Base-by-base conservation (phyloP, 306 rosid genomes). In the Castanopsis chinensis region DNA sequence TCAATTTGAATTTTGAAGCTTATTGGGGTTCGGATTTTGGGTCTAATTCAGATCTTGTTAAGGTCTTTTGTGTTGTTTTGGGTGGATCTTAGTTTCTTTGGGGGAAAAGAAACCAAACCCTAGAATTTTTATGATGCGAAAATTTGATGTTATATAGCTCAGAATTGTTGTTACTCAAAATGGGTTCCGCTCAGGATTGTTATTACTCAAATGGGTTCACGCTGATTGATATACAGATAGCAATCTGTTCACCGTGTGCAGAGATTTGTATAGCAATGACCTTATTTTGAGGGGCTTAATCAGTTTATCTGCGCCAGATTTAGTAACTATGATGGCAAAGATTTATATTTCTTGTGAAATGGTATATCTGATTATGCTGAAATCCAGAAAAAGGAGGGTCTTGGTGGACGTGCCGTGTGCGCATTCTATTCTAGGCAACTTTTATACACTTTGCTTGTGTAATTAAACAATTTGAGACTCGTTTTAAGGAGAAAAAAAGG, bases 1-100 rank as follows among this genome's bases (percentile, higher is more conserved):
- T 79, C 13, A 43, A 43, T 41, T 3, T 71, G 71, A 6, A 20
- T 23, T 59, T 2, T 23, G 11, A 41, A 41, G 45, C 27, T 20
- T 7, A 51, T 7, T 25, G 49, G 74, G 54, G 41, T 73, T 79
- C 21, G 76, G 45, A 33, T 69, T 70, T 19, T 41, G 74, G 69
- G 2, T 35, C 18, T 73, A 27, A 5, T 30, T 32, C 25, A 51
- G 79, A 76, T 76, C 73, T 81, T 51, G 70, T 57, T 74, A 17
- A 60, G 52, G 32, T 56, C 33, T 56, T 75, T 17, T 61, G 8
- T 58, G 49, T 58, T 69, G 13, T 4, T 23, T 35, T 70, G 58
- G 7, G 52, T 69, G 43, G 41, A 63, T 63, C 69, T 63, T 19
- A 30, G 37, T 63, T 30, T 68, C 52, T n/a, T 19, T 1, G 25